Percentiles rank a stretch among this genome's conserved stretches.
Evolutionary conservation across 2,329 filamentous ascomycete genomes (phyloP).

Genomic region (Aspergillus tubingensis): DNA sequence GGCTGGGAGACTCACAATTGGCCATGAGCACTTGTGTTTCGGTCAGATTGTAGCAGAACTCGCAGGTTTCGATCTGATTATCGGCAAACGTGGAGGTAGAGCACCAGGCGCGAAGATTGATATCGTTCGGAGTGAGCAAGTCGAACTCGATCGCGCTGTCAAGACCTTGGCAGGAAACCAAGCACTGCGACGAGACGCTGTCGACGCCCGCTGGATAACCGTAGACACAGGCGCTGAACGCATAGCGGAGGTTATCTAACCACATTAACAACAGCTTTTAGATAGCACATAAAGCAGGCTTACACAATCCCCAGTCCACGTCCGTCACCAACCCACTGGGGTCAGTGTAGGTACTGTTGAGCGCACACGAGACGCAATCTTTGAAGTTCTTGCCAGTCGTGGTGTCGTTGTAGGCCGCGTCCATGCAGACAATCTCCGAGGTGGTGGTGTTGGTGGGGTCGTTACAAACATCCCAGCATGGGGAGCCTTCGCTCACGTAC

Average conservation of each 20-base stretch:
- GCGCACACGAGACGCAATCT: slow-evolving; percentile 45
- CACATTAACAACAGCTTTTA: not conserved
- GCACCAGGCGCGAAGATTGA: slow-evolving; percentile 43
- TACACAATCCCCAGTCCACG: slow-evolving; percentile 51
- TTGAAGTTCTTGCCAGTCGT: slow-evolving; percentile 39
- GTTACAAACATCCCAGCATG: slow-evolving; percentile 39
- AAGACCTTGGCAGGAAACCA: slow-evolving; percentile 45
- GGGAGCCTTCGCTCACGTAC: slow-evolving; percentile 39
- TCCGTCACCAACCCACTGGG: slow-evolving; percentile 41
- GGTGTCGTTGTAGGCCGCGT: slow-evolving; percentile 38
- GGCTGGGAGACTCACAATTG: slow-evolving; percentile 43
- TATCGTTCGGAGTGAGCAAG: slow-evolving; percentile 29
- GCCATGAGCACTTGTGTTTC: slow-evolving; percentile 42
- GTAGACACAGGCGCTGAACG: slow-evolving; percentile 48
- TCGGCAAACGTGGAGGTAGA: slow-evolving; percentile 41
- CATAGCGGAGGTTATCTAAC: slow-evolving; percentile 49
- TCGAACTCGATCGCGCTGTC: slow-evolving; percentile 34
- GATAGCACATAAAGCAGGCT: slow-evolving; percentile 16
- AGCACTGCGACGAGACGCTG: slow-evolving; percentile 47
- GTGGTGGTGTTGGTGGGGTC: slow-evolving; percentile 41
- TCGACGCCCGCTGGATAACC: slow-evolving; percentile 38
- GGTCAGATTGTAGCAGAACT: slow-evolving; percentile 47
- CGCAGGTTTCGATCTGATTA: slow-evolving; percentile 44
- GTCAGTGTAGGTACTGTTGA: slow-evolving; percentile 43
- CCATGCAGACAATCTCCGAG: slow-evolving; percentile 45